Evolutionary conservation across 139 green algal species (phyloP).

Genomic region (Asterochloris sp.): DNA sequence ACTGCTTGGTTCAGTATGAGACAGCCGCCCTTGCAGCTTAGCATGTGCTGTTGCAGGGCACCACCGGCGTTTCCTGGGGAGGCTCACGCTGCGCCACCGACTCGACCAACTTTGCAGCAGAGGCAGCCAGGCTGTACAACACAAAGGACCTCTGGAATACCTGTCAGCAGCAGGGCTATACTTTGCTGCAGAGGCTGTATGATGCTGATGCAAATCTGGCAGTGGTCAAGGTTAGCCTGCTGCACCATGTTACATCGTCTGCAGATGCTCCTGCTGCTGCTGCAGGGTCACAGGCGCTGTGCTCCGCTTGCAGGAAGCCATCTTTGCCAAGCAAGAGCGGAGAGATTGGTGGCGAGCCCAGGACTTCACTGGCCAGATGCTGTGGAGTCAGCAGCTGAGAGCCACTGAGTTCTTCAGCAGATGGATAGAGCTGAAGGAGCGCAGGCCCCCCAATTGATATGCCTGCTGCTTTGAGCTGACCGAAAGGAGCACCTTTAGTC

Average conservation of each 20-base stretch:
- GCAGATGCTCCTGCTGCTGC: background rate
- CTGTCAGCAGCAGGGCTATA: conserved; percentile 21
- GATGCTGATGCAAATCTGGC: conserved; percentile 31
- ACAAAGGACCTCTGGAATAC: conserved; percentile 26
- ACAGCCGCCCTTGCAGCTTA: background rate
- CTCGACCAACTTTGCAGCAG: conserved; percentile 12
- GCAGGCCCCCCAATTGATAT: too few species aligned
- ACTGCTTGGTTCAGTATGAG: background rate
- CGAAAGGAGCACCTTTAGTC: too few species aligned
- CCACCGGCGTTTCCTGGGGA: conserved; percentile 21
- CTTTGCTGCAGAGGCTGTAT: conserved; percentile 37
- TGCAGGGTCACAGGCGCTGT: background rate
- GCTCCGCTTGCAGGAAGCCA: conserved; percentile 4
- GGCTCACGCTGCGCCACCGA: conserved; percentile 14
- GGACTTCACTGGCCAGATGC: conserved; percentile 26
- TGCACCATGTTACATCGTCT: background rate
- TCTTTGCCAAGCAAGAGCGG: background rate
- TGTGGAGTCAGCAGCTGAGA: conserved; percentile 33
- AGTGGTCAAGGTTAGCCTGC: conserved; percentile 18
- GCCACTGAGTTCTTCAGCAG: conserved; percentile 47
- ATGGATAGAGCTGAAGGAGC: conserved; percentile 75
- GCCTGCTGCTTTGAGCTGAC: too few species aligned
- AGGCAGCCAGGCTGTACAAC: conserved; percentile 40
- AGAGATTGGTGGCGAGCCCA: background rate
- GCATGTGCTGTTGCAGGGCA: background rate